A percentile compares a stretch with the other conserved stretches of the same genome.
Conservation (phyloP, 176 grass and related monocot genomes). For the Lolium perenne region DNA sequence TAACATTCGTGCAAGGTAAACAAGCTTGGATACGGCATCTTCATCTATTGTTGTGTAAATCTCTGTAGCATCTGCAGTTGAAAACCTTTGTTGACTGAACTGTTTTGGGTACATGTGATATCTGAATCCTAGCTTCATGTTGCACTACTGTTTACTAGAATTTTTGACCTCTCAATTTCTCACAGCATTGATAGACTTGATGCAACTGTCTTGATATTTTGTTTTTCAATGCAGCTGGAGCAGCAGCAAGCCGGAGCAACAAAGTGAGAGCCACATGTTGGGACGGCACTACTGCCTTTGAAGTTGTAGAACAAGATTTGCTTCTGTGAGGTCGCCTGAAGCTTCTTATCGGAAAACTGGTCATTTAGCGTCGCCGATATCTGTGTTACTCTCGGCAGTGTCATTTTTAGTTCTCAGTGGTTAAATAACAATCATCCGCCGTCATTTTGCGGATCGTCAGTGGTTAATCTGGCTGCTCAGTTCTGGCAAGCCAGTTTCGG, state of each 20-base stretch:
- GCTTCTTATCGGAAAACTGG: constrained; percentile 26
- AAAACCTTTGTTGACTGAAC: neutral
- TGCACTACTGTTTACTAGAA: neutral
- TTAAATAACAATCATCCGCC: neutral
- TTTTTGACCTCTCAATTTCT: neutral
- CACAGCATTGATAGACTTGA: neutral
- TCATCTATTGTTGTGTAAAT: neutral
- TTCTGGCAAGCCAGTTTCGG: neutral
- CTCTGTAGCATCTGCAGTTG: neutral
- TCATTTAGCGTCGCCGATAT: neutral
- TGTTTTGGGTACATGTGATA: neutral
- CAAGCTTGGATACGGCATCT: constrained; percentile 1
- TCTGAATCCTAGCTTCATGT: neutral
- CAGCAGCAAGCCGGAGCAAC: constrained; percentile 20
- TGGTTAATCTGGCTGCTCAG: neutral
- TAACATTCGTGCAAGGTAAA: no score
- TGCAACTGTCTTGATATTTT: constrained; percentile 10
- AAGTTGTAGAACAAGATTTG: constrained; percentile 33
- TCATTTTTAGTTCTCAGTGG: neutral
- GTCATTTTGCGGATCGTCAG: neutral
- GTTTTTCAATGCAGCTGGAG: constrained; percentile 45
- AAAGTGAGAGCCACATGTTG: constrained; percentile 32
- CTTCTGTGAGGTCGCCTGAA: constrained; percentile 39
- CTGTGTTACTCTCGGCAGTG: neutral
- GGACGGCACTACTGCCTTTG: neutral